Evolutionary conservation across 257 asterid species (phyloP).

Genomic region (Solanum ahanhuiri): DNA sequence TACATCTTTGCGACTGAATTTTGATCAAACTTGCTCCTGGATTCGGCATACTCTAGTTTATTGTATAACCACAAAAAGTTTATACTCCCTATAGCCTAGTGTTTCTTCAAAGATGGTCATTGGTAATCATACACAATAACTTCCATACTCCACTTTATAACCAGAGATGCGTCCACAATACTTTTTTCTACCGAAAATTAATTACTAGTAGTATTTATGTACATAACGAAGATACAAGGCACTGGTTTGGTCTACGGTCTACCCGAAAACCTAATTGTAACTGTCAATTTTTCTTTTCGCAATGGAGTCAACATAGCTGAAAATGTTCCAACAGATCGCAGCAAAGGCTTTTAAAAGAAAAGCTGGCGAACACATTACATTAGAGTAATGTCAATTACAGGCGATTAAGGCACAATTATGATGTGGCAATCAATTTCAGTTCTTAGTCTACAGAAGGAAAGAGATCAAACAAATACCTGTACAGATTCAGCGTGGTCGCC

Average conservation of each 20-base stretch:
- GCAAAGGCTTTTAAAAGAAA: not conserved
- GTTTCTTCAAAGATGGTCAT: not conserved
- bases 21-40: not conserved
- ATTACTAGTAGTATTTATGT: not conserved
- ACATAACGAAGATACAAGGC: not conserved
- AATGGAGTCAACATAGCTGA: not conserved
- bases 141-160: not conserved
- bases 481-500: slow-evolving; percentile 91
- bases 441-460: not conserved
- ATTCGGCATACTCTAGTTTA: not conserved
- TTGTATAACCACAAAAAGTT: not conserved
- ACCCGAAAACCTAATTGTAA: not conserved
- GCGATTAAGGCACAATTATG: not conserved
- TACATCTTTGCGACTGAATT: not conserved
- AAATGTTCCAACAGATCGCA: not conserved
- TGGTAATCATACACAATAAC: not conserved
- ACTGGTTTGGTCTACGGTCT: not conserved
- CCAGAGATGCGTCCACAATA: not conserved
- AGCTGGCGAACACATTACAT: not conserved
- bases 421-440: not conserved
- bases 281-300: not conserved
- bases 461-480: slow-evolving; percentile 30
- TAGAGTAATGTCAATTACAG: not conserved
- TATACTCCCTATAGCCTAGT: not conserved
- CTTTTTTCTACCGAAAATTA: not conserved